Base-by-base conservation (phyloP, 139 green algal species). In the Zygnema circumcarinatum region DNA sequence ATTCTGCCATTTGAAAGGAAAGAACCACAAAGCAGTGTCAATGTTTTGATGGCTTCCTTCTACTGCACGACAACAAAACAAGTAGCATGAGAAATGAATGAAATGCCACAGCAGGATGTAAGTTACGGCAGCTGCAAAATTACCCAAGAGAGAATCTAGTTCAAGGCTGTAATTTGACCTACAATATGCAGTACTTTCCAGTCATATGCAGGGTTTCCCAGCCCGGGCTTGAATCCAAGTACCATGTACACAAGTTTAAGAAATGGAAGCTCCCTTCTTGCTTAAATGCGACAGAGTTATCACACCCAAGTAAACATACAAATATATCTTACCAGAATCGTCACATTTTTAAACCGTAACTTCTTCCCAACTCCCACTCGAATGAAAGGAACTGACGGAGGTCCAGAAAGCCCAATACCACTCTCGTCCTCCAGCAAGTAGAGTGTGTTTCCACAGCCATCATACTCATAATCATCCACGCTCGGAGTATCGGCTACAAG, bases 311-410 rank as follows among this genome's bases (percentile, higher is more conserved):
- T n/a, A n/a, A n/a, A n/a, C n/a, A n/a, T n/a, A n/a, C n/a, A n/a
- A n/a, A n/a, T n/a, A n/a, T n/a, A n/a, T n/a, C 83, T 21, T 2
- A 90, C 86, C 22, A 95, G 87, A 0, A 99, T 86, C 0, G 41
- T 90, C 0, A 98, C 82, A 83, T 98, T 98, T 31, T 86, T 90
- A 79, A 99, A 92, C 62, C 82, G 87, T 81, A 99, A 92, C 3
- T 89, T 95, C 40, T 92, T 93, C 16, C 89, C 89, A 0, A 90
- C 1, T 22, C 95, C 96, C 2, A 99, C 90, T 29, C 98, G 62
- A 41, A 98, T 95, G 29, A 98, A 90, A 1, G 96, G 96, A 41
- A 97, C 73, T 7, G 73, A 72, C 79, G 96, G 94, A 1, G 88
- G 76, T n/a, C 21, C n/a, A 39, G 47, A 80, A 33, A 92, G 75